These are phyloP conservation scores for Boletus bicolor DNA, from an alignment of 768 basidiomycete genomes.

Conservation along the genomic window DNA sequence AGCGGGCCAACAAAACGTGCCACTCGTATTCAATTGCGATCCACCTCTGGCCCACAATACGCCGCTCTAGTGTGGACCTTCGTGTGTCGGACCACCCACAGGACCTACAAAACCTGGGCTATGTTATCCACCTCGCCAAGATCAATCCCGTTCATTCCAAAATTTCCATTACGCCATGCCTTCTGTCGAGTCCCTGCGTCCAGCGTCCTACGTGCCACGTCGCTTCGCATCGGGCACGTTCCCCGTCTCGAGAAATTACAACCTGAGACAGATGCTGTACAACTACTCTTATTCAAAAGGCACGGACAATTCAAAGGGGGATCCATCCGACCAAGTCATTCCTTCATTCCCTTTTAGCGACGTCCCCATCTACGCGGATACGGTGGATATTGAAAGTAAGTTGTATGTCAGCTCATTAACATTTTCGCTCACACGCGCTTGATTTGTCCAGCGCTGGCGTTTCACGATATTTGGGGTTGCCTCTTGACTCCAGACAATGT, in stretches of 20 bases:
- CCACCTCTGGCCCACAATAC: conserved; percentile 2
- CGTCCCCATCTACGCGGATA: conserved; percentile 35
- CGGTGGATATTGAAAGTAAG: conserved; percentile 44
- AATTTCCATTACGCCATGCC: conserved; percentile 7
- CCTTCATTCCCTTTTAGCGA: conserved; percentile 31
- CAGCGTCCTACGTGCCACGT: conserved; percentile 16
- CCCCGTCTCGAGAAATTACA: conserved; percentile 25
- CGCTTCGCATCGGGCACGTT: conserved; percentile 27
- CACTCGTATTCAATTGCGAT: conserved; percentile 1
- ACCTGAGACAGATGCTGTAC: conserved; percentile 28
- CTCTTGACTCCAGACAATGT: conserved; percentile 35
- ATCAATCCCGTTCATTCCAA: not conserved
- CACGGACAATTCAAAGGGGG: not conserved
- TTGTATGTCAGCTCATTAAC: not conserved
- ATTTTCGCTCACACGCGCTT: not conserved
- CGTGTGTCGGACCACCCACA: conserved; percentile 6
- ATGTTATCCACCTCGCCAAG: not conserved
- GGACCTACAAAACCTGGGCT: conserved; percentile 14
- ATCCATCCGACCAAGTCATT: conserved; percentile 30
- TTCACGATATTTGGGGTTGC: conserved; percentile 33
- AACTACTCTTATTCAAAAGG: conserved; percentile 12
- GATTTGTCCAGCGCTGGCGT: conserved; percentile 28
- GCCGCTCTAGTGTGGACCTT: conserved; percentile 5
- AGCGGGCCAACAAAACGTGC: not conserved
- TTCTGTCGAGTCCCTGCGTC: not conserved